These are phyloP conservation scores for Collybia sordida DNA, from an alignment of 768 basidiomycete genomes.

Conservation along the genomic window DNA sequence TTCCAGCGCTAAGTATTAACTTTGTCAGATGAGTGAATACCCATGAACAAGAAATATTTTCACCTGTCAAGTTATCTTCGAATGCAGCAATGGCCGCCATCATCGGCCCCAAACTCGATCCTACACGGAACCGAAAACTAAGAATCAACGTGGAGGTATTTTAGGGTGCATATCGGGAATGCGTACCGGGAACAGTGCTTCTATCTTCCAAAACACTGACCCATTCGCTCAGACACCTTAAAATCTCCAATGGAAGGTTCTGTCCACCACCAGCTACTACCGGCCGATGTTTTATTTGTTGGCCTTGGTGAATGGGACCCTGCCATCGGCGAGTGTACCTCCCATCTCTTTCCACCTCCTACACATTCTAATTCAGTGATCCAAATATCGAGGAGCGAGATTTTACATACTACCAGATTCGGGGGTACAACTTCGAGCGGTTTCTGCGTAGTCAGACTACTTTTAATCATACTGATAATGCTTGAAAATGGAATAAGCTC, in stretches of 20 bases:
- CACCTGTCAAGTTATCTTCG: constrained; percentile 54
- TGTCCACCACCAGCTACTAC: constrained; percentile 42
- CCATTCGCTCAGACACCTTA: constrained; percentile 60
- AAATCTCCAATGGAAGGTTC: constrained; percentile 57
- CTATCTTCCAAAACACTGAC: constrained; percentile 56
- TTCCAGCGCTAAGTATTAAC: constrained; percentile 44
- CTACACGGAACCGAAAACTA: constrained; percentile 22
- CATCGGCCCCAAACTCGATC: constrained; percentile 50
- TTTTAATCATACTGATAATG: constrained; percentile 20
- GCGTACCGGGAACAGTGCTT: constrained; percentile 53
- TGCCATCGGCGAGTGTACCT: constrained; percentile 27
- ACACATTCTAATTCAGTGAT: too few species aligned
- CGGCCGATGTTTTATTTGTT: constrained; percentile 33
- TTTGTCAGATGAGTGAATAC: not conserved
- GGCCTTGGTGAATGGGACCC: constrained; percentile 32
- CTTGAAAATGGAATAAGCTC: constrained; percentile 42
- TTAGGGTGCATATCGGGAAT: not conserved
- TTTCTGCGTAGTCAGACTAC: constrained; percentile 14
- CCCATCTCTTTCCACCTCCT: not conserved
- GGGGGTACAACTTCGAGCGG: constrained; percentile 18
- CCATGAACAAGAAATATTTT: constrained; percentile 5
- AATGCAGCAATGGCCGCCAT: constrained; percentile 47
- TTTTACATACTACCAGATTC: constrained; percentile 7
- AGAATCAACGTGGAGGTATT: not conserved
- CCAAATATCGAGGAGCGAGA: not conserved